These are phyloP conservation scores for Rhizoctonia solani DNA, from an alignment of 1,284 basidiomycete genomes.

Conservation along the genomic window DNA sequence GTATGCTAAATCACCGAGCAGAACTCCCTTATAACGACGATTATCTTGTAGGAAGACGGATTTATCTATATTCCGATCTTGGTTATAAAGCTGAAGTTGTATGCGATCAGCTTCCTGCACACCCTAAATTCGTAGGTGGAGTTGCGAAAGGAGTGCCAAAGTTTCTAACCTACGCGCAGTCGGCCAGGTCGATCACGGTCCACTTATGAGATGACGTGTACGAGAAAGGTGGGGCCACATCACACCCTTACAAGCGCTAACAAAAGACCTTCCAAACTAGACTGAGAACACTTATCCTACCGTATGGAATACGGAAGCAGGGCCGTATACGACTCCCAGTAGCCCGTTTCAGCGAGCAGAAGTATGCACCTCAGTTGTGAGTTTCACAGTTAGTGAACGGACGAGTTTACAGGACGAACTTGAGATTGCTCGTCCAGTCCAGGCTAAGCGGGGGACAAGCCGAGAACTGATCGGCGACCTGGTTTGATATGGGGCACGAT, in stretches of 20 bases:
- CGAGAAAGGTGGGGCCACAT: not conserved
- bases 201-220: not conserved
- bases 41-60: not conserved
- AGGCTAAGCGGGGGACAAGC: too few species aligned
- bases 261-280: not conserved
- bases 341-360: not conserved
- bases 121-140: conserved; percentile 1
- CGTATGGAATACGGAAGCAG: conserved; percentile 1
- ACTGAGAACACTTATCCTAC: not conserved
- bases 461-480: too few species aligned
- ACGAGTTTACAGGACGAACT: not conserved
- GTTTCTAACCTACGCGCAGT: too few species aligned
- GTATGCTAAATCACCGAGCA: not conserved
- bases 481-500: too few species aligned
- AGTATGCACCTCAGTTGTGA: not conserved
- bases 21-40: not conserved
- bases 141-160: not conserved
- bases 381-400: not conserved
- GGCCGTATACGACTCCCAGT: not conserved
- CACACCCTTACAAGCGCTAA: not conserved
- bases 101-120: not conserved
- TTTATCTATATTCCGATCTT: not conserved
- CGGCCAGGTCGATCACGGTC: not conserved
- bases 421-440: too few species aligned
- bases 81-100: not conserved